These are phyloP conservation scores for Zoysia matrella DNA, from an alignment of 202 grass and related monocot species.

Conservation along the genomic window DNA sequence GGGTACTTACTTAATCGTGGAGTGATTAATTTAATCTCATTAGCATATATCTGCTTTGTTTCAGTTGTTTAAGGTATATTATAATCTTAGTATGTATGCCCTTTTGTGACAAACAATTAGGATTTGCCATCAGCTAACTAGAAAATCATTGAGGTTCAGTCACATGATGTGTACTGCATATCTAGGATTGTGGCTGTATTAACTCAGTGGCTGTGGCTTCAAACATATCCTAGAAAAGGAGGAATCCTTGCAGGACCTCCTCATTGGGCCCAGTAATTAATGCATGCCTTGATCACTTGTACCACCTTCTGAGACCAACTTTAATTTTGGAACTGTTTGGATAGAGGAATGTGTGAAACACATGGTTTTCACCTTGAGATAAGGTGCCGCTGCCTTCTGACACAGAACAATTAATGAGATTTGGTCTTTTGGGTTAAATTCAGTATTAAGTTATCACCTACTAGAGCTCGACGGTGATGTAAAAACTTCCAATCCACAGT, in stretches of 20 bases:
- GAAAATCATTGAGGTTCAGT: conserved; percentile 3
- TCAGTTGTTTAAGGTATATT: conserved; percentile 9
- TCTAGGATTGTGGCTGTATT: not conserved
- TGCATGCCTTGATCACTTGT: conserved; percentile 27
- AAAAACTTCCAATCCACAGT: conserved; percentile 19
- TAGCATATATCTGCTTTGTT: not conserved
- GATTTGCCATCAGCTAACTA: conserved; percentile 4
- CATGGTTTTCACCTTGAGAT: conserved; percentile 27
- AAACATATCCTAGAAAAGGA: conserved; percentile 38
- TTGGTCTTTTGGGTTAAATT: conserved; percentile 35
- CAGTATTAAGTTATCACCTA: conserved; percentile 38
- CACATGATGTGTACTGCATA: not conserved
- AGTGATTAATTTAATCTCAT: not conserved
- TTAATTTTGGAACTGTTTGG: conserved; percentile 37
- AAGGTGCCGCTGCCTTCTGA: conserved; percentile 10
- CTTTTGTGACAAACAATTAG: not conserved
- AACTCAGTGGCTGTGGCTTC: not conserved
- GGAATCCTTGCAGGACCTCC: conserved; percentile 28
- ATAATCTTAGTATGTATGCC: not conserved
- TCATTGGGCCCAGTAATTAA: conserved; percentile 40
- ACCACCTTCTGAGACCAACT: conserved; percentile 23
- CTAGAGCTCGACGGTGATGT: conserved; percentile 33
- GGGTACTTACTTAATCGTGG: not conserved
- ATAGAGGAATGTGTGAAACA: conserved; percentile 50
- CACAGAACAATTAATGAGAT: conserved; percentile 41